Conservation (phyloP, 768 basidiomycete genomes). For the Neoboletus magnificus region DNA sequence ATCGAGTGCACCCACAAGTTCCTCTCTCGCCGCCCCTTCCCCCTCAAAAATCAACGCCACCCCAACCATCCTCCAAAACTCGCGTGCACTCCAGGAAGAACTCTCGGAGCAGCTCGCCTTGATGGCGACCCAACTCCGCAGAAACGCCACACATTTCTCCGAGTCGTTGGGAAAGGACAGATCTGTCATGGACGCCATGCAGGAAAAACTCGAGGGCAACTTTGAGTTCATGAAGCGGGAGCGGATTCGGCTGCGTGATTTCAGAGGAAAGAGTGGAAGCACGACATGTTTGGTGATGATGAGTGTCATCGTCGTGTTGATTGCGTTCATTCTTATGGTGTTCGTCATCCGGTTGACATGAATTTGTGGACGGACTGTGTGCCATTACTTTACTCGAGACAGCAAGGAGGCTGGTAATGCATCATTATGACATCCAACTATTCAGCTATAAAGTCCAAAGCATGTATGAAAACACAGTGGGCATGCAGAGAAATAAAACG, state of each 20-base stretch:
- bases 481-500: constrained; percentile 7
- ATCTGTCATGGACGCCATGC: constrained; percentile 59
- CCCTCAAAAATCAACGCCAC: constrained; percentile 34
- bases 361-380: not conserved
- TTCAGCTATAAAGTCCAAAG: constrained; percentile 11
- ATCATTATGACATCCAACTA: constrained; percentile 10
- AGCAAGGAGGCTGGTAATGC: not conserved
- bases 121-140: constrained; percentile 87
- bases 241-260: constrained; percentile 55
- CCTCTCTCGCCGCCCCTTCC: constrained; percentile 29
- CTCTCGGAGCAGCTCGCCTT: constrained; percentile 69
- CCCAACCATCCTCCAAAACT: constrained; percentile 48
- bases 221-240: constrained; percentile 65
- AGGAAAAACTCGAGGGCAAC: constrained; percentile 73
- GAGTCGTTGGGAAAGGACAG: constrained; percentile 72
- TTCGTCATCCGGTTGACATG: constrained; percentile 65
- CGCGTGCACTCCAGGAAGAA: constrained; percentile 67
- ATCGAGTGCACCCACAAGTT: constrained; percentile 16
- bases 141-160: constrained; percentile 79
- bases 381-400: not conserved
- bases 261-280: constrained; percentile 58
- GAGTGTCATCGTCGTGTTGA: constrained; percentile 60
- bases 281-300: constrained; percentile 73
- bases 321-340: constrained; percentile 72
- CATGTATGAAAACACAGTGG: not conserved